Evolutionary conservation across 305 asterid genomes (phyloP), one percentile per base, ranked within the genome.

Genomic region (Fraxinus greggii): DNA sequence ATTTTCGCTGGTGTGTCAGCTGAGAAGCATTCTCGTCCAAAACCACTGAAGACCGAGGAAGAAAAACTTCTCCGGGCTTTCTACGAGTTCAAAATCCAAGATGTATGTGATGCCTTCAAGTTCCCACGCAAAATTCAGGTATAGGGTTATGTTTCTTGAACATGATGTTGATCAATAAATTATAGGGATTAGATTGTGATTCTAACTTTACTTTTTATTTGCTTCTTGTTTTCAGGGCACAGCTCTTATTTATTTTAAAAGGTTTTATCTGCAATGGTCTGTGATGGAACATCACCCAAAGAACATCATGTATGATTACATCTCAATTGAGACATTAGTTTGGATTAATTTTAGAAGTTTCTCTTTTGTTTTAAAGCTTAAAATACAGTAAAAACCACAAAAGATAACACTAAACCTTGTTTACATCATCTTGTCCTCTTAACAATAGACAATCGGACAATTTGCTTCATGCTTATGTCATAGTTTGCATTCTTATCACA

Each of bases 201-300:
- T 81, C 24, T 74, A 78, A 70, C 82, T 78, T 63, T 54, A 77
- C 63, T 38, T 73, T 76, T 83, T 51, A 56, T 79, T 83, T 82
- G 31, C 78, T 79, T 72, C 32, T 67, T 85, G 77, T 81, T 79
- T 89, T 90, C 97, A 95, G 98, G 98, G 97, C 61, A 93, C 98
- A 15, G 94, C 98, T 74, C 98, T 93, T 85, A 91, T 94, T 87
- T 95, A 92, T 85, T 95, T 92, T 85, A 93, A 95, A 88, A 90
- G 98, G 85, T 95, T 95, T 87, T 93, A 93, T 89, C 90, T 95
- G 90, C 95, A 91, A 84, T 95, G 98, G 98, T 93, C 97, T 24
- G 99, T 93, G 80, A 93, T 95, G 98, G 98, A 93, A 86, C 99
- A 95, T 90, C 98, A 95, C 74, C 99, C 99, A 19, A 92, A 95